These are phyloP conservation scores for Globisporangium radiosum DNA, from an alignment of 352 stramenopile genomes.

Conservation along the genomic window DNA sequence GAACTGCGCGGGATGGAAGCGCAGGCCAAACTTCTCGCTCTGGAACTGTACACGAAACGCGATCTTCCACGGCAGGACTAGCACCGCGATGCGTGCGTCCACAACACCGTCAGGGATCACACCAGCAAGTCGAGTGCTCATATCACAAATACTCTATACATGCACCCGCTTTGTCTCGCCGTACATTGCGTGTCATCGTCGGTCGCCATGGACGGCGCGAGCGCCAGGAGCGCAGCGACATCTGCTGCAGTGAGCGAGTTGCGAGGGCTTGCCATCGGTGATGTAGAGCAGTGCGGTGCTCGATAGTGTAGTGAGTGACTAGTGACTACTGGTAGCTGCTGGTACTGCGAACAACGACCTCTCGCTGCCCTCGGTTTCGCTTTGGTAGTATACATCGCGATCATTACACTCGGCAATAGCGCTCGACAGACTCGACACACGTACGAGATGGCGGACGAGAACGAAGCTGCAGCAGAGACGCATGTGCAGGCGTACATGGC, in stretches of 20 bases:
- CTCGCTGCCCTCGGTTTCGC: neutral
- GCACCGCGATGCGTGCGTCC: neutral
- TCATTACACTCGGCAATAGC: too few species aligned
- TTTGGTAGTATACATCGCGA: neutral
- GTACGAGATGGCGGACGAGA: slow-evolving; percentile 1
- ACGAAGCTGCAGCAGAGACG: slow-evolving; percentile 15
- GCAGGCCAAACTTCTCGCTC: slow-evolving; percentile 71
- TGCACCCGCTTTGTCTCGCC: neutral
- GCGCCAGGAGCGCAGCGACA: slow-evolving; percentile 15
- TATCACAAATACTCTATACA: too few species aligned
- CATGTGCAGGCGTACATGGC: slow-evolving; percentile 47
- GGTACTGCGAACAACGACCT: neutral
- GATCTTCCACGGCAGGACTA: slow-evolving; percentile 77
- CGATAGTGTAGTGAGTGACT: too few species aligned
- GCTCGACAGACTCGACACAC: too few species aligned
- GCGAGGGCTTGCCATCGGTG: slow-evolving; percentile 3
- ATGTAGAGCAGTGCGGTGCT: too few species aligned
- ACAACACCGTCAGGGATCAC: neutral
- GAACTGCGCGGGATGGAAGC: slow-evolving; percentile 72
- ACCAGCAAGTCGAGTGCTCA: neutral
- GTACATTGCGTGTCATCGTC: slow-evolving; percentile 46
- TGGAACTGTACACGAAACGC: slow-evolving; percentile 79
- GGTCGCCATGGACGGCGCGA: slow-evolving; percentile 28
- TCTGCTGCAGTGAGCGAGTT: slow-evolving; percentile 10
- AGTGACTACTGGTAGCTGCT: too few species aligned